Base-by-base conservation (phyloP, 1,139 yeast species). In the Yamadazyma triangularis region DNA sequence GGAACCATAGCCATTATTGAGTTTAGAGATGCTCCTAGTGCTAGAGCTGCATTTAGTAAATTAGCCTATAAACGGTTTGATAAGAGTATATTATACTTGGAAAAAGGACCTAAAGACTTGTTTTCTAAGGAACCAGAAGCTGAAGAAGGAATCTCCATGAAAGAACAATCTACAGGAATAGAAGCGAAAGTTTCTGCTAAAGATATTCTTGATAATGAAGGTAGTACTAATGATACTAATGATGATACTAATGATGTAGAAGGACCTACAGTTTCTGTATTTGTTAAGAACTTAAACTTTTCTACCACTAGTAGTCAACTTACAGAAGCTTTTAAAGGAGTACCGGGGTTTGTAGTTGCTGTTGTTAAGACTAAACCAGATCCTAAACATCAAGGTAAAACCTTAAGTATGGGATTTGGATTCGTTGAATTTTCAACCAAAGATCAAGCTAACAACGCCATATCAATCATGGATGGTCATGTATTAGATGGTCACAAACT, bases 1-100 rank as follows among this genome's bases (percentile, higher is more conserved):
- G 97, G 97, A 11, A 89, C 96, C 0, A 88, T 91, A 48, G 97
- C 97, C 4, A 83, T 91, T 51, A 79, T 91, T n/a, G 96, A 91
- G 53, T 89, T 81, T 57, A 70, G 89, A 45, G 93, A 85, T 54
- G 63, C 79, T 1, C 84, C 95, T 11, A 70, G 84, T 34, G 97
- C 95, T 2, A 77, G 96, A 56, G 70, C 87, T 4, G 98, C 98
- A 2, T 91, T 93, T 51, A 70, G 86, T 14, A 87, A 86, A 49
- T 64, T 91, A 33, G 86, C 97, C 19, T 91, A 81, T 54, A 79
- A 91, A 52, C 72, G 96, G 49, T 78, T 89, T 51, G 89, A 89
- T 41, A 85, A 85, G 46, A 78, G 91, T 29, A 84, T 91, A 38
- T 56, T 91, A 27, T 93, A 91, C 53, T 65, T 91, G 41, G 98